Percentiles rank a stretch among this genome's conserved stretches.
Conservation (phyloP, 345 rosid genomes). For the Boechera retrofracta region DNA sequence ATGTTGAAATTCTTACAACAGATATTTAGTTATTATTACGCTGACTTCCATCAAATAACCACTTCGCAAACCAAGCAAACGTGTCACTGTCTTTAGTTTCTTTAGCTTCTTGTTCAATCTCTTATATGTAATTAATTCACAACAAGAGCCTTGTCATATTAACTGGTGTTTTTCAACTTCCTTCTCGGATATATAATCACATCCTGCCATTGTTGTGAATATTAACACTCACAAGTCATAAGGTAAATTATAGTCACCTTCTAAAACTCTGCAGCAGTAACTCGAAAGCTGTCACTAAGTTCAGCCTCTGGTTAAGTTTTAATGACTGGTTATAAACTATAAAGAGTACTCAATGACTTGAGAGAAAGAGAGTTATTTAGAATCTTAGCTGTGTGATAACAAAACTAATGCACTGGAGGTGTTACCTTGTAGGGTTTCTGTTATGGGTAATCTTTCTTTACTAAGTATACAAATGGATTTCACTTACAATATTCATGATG, state of each 20-base stretch:
- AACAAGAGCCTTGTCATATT: neutral
- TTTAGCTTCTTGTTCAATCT: neutral
- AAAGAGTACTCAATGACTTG: neutral
- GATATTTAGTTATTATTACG: neutral
- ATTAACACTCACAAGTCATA: neutral
- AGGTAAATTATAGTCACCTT: neutral
- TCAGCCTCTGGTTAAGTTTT: neutral
- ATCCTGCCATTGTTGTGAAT: neutral
- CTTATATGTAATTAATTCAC: neutral
- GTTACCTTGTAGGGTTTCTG: slow-evolving; percentile 17
- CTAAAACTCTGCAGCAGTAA: neutral
- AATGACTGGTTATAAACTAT: neutral
- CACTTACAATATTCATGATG: slow-evolving; percentile 28
- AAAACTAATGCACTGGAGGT: neutral
- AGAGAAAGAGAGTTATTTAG: neutral
- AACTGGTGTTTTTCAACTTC: neutral
- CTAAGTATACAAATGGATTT: slow-evolving; percentile 35
- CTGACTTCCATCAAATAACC: neutral
- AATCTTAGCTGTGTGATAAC: neutral
- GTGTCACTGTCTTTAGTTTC: neutral
- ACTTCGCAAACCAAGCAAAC: neutral
- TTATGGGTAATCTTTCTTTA: slow-evolving; percentile 31
- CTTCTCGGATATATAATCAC: neutral
- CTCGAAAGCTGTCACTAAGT: neutral
- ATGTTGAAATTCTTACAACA: neutral